Evolutionary conservation across 2,329 filamentous ascomycete species (phyloP).

Genomic region (Sporothrix globosa): DNA sequence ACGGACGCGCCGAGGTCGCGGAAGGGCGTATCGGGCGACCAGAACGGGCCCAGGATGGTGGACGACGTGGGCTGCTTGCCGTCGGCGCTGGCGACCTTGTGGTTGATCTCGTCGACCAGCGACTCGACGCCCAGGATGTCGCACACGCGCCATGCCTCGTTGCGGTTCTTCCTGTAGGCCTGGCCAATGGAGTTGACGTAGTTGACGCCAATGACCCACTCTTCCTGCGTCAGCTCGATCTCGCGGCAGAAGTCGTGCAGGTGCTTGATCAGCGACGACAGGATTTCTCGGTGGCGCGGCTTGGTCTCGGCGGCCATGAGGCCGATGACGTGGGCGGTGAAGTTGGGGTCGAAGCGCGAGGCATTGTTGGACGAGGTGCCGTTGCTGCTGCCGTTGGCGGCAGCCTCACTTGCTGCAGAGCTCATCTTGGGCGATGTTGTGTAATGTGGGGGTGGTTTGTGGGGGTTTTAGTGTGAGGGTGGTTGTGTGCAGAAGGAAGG

Average conservation of each 20-base stretch:
- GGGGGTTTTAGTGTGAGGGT: neutral
- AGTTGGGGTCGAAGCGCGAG: conserved; percentile 68
- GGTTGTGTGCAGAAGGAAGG: no score
- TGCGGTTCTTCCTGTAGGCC: conserved; percentile 68
- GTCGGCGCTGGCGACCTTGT: conserved; percentile 58
- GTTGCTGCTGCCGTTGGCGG: neutral
- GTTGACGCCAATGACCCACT: conserved; percentile 69
- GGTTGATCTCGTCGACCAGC: conserved; percentile 81
- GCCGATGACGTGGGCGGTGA: conserved; percentile 73
- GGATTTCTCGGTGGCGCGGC: conserved; percentile 68
- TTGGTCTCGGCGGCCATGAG: conserved; percentile 72
- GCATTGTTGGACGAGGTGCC: neutral
- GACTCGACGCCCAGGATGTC: conserved; percentile 76
- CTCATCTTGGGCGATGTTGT: neutral
- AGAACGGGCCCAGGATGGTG: conserved; percentile 84
- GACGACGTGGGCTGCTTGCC: conserved; percentile 67
- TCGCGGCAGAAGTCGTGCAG: conserved; percentile 82
- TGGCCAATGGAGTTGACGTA: conserved; percentile 69
- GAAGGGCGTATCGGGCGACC: conserved; percentile 71
- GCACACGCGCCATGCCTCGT: conserved; percentile 73
- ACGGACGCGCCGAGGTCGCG: conserved; percentile 72
- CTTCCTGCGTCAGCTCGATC: conserved; percentile 75
- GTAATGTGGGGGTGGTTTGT: neutral
- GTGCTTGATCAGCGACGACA: conserved; percentile 70
- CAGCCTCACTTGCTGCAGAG: neutral